Percentiles rank a stretch among this genome's conserved stretches.
phyloP scores from a whole-genome alignment of 1,284 basidiomycete species.

The Cerioporus squamosus region DNA sequence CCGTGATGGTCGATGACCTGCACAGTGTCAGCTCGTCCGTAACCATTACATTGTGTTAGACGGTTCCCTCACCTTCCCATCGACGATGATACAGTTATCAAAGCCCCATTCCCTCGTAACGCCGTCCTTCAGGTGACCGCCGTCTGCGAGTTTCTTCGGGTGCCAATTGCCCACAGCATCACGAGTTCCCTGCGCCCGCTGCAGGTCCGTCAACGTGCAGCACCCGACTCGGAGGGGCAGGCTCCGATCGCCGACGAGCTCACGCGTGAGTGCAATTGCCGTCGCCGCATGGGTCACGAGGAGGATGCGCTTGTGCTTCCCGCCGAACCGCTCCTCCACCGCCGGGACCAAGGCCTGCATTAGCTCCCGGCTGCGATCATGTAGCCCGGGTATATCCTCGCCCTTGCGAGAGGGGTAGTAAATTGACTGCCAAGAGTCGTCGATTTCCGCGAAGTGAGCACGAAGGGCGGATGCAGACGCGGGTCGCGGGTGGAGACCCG shows the following conservation, averaged over 20 bases:
- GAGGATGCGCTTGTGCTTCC: conserved; percentile 55
- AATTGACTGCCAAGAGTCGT: conserved; percentile 63
- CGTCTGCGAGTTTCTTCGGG: conserved; percentile 53
- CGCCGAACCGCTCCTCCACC: conserved; percentile 48
- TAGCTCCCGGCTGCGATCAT: conserved; percentile 61
- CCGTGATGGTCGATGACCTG: conserved; percentile 66
- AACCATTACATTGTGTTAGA: not conserved
- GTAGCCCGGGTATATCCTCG: conserved; percentile 68
- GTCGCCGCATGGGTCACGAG: conserved; percentile 84
- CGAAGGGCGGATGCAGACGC: conserved; percentile 53
- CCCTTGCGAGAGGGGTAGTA: conserved; percentile 76
- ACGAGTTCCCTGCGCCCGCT: conserved; percentile 33
- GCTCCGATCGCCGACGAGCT: conserved; percentile 55
- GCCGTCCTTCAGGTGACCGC: conserved; percentile 62
- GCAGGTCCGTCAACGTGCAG: conserved; percentile 65
- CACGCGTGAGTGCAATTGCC: conserved; percentile 69
- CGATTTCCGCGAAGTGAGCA: conserved; percentile 61
- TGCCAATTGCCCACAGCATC: conserved; percentile 50
- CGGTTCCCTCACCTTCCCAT: conserved; percentile 45
- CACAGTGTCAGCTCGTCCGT: not conserved
- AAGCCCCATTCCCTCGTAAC: conserved; percentile 80
- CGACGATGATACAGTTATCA: conserved; percentile 63
- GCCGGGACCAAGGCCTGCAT: conserved; percentile 56
- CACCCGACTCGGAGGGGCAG: conserved; percentile 67
- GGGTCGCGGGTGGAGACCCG: conserved; percentile 77